Evolutionary conservation across 495 filamentous ascomycete genomes (phyloP), one percentile per base, ranked within the genome.

Genomic region (Podospora conica): DNA sequence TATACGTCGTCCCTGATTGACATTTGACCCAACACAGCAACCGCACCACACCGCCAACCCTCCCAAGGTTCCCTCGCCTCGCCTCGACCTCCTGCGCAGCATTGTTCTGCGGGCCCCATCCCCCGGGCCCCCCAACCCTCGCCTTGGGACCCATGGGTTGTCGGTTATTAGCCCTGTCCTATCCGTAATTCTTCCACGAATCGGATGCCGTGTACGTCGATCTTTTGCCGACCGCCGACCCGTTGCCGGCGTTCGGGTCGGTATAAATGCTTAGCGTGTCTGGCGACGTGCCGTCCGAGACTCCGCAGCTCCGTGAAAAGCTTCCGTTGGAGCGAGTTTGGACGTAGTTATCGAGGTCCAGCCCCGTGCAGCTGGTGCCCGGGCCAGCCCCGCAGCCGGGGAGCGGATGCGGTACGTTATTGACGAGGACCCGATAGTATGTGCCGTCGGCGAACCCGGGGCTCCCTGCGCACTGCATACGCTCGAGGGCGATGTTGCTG

Each of bases 401-500:
- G 25, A 78, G 61, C 23, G 71, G 70, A 24, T 78, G 76, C 18
- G 76, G 74, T 5, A 75, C 74, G 59, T 68, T 76, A 58, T 78
- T 78, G 53, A 77, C 72, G 1, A 78, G 68, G 2, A 70, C 70
- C 6, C 76, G 72, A 65, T 77, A 78, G 61, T 78, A 78, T 25
- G 76, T 73, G 11, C 74, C 76, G 24, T 77, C 74, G 3, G 70
- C 66, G 60, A 75, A 77, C 9, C 72, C 74, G 58, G 72, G 73
- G 31, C 72, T 75, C 3, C 69, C 73, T 11, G 67, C 71, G 68
- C 80, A 82, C 11, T 76, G 68, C 68, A 81, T 58, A 31, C 74
- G 71, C 70, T 82, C 80, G 40, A 81, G 74, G 0, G 78, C 78
- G 10, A 80, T 63, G 68, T 82, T 82, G 21, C 74, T 74, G 20